Evolutionary conservation across 441 rosid genomes (phyloP).

Genomic region (Pelargonium myrrhifolium): DNA sequence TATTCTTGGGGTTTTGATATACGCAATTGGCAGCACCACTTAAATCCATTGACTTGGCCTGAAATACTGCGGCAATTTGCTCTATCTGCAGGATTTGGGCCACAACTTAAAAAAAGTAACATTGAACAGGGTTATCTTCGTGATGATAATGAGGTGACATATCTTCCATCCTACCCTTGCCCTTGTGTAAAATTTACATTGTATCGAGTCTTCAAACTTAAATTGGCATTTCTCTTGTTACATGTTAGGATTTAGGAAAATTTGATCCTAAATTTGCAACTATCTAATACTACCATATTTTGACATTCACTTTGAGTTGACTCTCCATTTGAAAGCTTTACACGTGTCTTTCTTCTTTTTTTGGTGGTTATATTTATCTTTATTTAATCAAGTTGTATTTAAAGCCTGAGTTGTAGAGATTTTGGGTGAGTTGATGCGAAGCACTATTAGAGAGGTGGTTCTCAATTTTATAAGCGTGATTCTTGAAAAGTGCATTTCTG

Average conservation of each 20-base stretch:
- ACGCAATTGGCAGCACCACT: constrained; percentile 61
- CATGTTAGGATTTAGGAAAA: constrained; percentile 2
- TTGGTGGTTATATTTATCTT: not conserved
- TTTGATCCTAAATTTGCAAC: not conserved
- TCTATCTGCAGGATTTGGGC: constrained; percentile 82
- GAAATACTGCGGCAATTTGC: constrained; percentile 81
- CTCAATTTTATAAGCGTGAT: too few relatives aligned
- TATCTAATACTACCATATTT: not conserved
- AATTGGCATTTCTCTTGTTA: not conserved
- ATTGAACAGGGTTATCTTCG: constrained; percentile 34
- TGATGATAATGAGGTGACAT: constrained; percentile 58
- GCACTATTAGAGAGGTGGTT: not conserved
- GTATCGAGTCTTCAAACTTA: not conserved
- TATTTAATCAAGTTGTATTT: not conserved
- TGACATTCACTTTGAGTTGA: not conserved
- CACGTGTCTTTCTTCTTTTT: not conserved
- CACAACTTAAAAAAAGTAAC: constrained; percentile 48
- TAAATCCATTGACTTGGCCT: constrained; percentile 78
- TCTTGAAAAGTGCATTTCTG: not conserved
- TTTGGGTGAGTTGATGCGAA: not conserved
- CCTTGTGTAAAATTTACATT: not conserved
- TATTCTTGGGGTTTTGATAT: constrained; percentile 87
- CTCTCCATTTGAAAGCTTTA: constrained; percentile 1
- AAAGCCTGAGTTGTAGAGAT: not conserved
- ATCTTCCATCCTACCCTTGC: constrained; percentile 4